Base-by-base conservation (phyloP, 805 yeast species). In the Sungouiella thailandica region DNA sequence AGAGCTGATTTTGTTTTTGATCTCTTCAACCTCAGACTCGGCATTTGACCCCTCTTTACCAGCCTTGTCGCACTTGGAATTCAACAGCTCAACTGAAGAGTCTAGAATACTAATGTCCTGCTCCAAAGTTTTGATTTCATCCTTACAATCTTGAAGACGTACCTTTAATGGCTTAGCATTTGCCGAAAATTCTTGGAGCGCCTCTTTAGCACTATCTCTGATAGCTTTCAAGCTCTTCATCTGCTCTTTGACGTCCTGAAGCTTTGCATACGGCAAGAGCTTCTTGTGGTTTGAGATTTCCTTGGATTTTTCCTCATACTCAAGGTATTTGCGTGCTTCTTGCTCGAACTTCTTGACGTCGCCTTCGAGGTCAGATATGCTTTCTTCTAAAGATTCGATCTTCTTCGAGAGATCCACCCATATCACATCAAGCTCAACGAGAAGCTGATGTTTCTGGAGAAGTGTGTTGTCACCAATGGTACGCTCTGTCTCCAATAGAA, bases 401-500 rank as follows among this genome's bases (percentile, higher is more conserved):
- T 55, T 31, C 13, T 49, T 49, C 1, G 40, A 35, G 12, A 59
- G 49, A 7, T 47, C 53, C 29, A 56, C 60, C 32, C 62, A 50
- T 9, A 53, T 51, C 5, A 44, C 53, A 44, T 84, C 86, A 9
- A 75, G 59, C 4, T 56, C 55, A 20, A 73, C 77, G 30, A 90
- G 64, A 18, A 60, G 47, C 23, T 74, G 69, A 48, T 90, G 94
- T 31, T 67, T 68, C 2, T 57, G 58, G 4, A 77, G 53, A 43
- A 89, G 59, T 24, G 72, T 67, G 3, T 80, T 74, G 32, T 74
- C 65, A 4, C 83, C 85, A 20, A 87, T 74, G 1, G 96, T 87
- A 39, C 90, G 63, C 50, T 88, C 86, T 1, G 95, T 85, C 48
- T 86, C 95, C 17, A 66, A 49, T 9, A 93, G 65, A 7, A 90